Conservation (phyloP, 106 monocot genomes). For the Allium sativum region DNA sequence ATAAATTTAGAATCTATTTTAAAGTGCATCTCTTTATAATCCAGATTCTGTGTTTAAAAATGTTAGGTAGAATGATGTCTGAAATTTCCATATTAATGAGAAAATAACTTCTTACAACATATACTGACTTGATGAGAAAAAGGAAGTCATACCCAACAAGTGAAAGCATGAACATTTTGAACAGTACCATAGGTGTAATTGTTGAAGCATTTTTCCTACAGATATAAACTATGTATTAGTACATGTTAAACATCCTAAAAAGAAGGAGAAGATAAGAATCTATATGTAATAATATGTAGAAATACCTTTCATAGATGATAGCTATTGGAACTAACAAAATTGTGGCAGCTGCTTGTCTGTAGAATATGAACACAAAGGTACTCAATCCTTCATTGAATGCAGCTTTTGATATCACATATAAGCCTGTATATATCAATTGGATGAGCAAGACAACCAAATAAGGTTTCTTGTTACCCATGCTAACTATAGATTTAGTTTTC, state of each 20-base stretch:
- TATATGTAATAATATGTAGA: not conserved
- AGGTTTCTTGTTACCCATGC: slow-evolving; percentile 31
- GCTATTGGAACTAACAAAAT: slow-evolving; percentile 39
- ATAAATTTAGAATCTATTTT: too few species aligned
- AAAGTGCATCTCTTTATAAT: too few species aligned
- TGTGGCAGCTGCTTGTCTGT: slow-evolving; percentile 43
- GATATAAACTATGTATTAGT: not conserved
- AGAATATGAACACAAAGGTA: slow-evolving; percentile 58
- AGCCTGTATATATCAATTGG: slow-evolving; percentile 43
- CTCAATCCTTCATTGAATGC: slow-evolving; percentile 48
- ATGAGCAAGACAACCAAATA: slow-evolving; percentile 39
- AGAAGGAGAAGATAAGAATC: not conserved
- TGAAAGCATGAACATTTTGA: slow-evolving; percentile 48
- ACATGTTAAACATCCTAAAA: not conserved
- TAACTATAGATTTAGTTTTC: too few species aligned
- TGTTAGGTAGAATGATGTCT: too few species aligned
- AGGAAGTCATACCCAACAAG: slow-evolving; percentile 30
- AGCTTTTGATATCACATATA: slow-evolving; percentile 53
- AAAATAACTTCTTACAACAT: too few species aligned
- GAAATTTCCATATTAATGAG: too few species aligned
- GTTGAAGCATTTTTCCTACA: slow-evolving; percentile 35
- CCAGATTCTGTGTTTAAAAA: too few species aligned
- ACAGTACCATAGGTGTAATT: slow-evolving; percentile 14
- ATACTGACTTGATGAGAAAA: too few species aligned
- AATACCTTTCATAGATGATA: slow-evolving; percentile 34